phyloP scores from a whole-genome alignment of 2,329 filamentous ascomycete species.

The Rutstroemia sp. region DNA sequence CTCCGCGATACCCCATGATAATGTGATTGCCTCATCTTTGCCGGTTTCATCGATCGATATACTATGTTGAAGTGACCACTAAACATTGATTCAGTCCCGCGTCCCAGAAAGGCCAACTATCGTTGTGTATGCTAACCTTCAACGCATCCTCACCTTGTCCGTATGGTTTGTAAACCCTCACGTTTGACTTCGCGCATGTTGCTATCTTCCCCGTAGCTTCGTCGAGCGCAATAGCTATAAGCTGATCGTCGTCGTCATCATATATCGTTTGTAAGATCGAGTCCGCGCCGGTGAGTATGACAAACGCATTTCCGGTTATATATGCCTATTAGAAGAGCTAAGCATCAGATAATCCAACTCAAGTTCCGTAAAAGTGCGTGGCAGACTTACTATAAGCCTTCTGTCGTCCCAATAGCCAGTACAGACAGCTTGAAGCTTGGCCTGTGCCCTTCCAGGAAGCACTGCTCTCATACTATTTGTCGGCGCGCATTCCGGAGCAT shows the following conservation, averaged over 20 bases:
- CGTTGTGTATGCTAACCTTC: constrained; percentile 48
- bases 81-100: constrained; percentile 18
- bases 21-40: constrained; percentile 38
- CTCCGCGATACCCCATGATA: constrained; percentile 84
- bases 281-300: constrained; percentile 69
- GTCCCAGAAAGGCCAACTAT: background rate
- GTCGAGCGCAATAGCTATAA: constrained; percentile 76
- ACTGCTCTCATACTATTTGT: constrained; percentile 62
- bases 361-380: constrained; percentile 27
- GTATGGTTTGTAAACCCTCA: constrained; percentile 74
- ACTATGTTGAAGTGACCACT: constrained; percentile 59
- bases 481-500: constrained; percentile 15
- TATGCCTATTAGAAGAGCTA: constrained; percentile 54
- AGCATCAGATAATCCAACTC: constrained; percentile 5
- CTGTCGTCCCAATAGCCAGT: constrained; percentile 65
- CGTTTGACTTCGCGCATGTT: constrained; percentile 55
- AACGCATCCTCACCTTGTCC: constrained; percentile 61
- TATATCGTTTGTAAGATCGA: constrained; percentile 85
- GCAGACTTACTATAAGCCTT: constrained; percentile 56
- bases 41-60: constrained; percentile 41
- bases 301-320: constrained; percentile 80
- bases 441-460: constrained; percentile 70
- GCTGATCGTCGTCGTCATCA: constrained; percentile 56
- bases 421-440: constrained; percentile 69
- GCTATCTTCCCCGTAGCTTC: constrained; percentile 80